Evolutionary conservation across 495 filamentous ascomycete genomes (phyloP), one percentile per base, ranked within the genome.

Genomic region (Neurospora sp.): DNA sequence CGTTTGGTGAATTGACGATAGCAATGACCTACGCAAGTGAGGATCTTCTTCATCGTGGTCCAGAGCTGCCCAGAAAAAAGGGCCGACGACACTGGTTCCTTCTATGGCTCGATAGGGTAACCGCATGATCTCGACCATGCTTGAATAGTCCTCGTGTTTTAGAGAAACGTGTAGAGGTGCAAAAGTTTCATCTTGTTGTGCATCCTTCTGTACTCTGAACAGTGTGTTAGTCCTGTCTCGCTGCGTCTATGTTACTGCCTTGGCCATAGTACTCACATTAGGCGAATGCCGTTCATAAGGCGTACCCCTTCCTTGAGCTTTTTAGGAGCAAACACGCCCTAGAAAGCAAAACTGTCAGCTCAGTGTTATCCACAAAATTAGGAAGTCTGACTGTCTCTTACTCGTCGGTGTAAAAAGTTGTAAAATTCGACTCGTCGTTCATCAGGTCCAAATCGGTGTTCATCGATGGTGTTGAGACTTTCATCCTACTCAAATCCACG

Each of bases 11-110:
- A 6, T 6, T 37, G 35, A 37, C 35, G 5, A 37, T 37, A 37
- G 35, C 35, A 37, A 37, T 37, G 35, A 37, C 35, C 35, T 37
- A 86, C 85, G 86, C 20, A 88, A 75, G 75, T 88, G 84, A 9
- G 82, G 86, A 71, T 84, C 81, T 5, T 82, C 77, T 41, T 86
- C 83, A 71, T 87, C 82, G 73, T 86, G 81, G 74, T 87, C 86
- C 70, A 83, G 82, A 39, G 85, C 81, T 41, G 79, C 82, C 87
- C 86, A 88, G 77, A 88, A 88, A 71, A 87, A 87, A 1, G 87
- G 87, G 1, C 87, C 87, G 53, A 88, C 86, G 31, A 84, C 81
- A 72, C 82, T 84, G 16, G 78, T 83, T 47, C 82, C 79, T 75
- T 88, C 87, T 69, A 88, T 86, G 35, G 80, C 84, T 37, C 85